Evolutionary conservation across 345 rosid genomes (phyloP).

Genomic region (Noccaea bulbosa): DNA sequence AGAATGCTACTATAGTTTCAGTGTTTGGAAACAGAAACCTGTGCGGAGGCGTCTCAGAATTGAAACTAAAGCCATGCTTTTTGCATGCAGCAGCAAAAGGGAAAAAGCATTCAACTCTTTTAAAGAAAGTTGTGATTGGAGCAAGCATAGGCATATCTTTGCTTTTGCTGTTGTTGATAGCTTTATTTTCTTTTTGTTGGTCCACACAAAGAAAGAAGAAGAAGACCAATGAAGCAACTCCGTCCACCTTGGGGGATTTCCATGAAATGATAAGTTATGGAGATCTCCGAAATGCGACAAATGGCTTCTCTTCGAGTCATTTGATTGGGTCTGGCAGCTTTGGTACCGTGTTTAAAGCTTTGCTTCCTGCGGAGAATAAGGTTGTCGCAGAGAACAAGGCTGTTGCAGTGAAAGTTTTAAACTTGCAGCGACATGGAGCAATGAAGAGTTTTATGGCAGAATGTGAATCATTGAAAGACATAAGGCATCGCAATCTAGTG

Average conservation of each 20-base stretch:
- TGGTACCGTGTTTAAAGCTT: background rate
- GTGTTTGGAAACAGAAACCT: constrained; percentile 2
- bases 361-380: background rate
- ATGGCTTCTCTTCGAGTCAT: background rate
- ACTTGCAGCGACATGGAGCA: no score
- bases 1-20: background rate
- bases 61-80: background rate
- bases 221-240: background rate
- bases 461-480: no score
- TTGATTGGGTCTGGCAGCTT: constrained; percentile 1
- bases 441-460: no score
- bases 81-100: background rate
- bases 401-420: no score
- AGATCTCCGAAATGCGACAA: background rate
- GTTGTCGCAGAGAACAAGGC: no score
- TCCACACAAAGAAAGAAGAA: background rate
- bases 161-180: background rate
- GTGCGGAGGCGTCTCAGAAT: background rate
- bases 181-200: background rate
- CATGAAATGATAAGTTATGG: background rate
- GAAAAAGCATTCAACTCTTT: background rate
- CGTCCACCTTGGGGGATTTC: background rate
- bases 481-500: no score
- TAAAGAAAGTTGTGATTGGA: background rate
- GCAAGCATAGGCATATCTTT: background rate